Evolutionary conservation across 164 flowering plant genomes (phyloP), one percentile per base, ranked within the genome.

Genomic region (Macadamia tetraphylla): DNA sequence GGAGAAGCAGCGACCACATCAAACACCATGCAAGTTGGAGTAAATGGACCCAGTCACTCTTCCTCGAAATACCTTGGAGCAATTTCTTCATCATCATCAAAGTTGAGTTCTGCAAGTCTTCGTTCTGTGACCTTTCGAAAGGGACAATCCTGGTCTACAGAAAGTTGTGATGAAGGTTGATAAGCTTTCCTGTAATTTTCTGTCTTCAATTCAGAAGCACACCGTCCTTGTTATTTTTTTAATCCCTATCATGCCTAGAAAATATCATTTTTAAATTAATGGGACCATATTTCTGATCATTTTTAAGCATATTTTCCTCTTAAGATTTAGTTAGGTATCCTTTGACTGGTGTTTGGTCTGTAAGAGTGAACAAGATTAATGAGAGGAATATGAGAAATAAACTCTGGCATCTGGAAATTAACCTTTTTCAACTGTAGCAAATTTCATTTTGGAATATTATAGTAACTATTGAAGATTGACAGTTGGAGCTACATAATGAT

Each of bases 151-250:
- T 85, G 85, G 87, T 74, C 85, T 44, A 74, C 76, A 78, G 99
- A 88, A 81, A 89, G 75, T 73, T 81, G 73, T 64, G 97, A 91
- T 78, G 94, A 90, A 89, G 98, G 99, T 95, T 35, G 73, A 75
- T 53, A 29, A 48, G 32, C 29, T 65, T 49, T 8, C 29, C 31
- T 35, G 18, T 7, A 10, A 57, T 56, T 70, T 70, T 14, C 15
- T 29, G 31, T 14, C 29, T 31, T 31, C 48, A 32, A 29, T 29
- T 63, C 15, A 9, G 44, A 23, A 71, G 4, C 30, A 31, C 42
- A 6, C 48, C 15, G 18, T 4, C 31, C 14, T 66, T 40, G 46
- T 5, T 53, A 23, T 23, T 23, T 23, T 23, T 23, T 23, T 23
- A 2, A 35, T 35, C 40, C 40, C 18, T 12, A 53, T 53, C 18